phyloP scores from a whole-genome alignment of 352 stramenopile genomes.

The Bremia lactucae region DNA sequence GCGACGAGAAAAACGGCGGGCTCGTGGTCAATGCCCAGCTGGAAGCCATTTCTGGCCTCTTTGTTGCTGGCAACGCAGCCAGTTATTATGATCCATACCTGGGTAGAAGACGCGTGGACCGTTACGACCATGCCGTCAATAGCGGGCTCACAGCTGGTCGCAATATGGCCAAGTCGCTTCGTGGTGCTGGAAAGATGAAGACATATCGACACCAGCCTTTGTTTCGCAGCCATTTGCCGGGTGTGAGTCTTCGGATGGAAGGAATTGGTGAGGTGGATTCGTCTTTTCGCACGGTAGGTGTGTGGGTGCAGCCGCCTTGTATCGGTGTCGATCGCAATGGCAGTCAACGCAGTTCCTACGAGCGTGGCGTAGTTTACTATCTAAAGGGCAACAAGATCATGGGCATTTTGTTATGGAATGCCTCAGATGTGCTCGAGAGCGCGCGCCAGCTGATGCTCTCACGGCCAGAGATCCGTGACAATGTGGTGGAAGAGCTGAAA shows the following conservation, averaged over 20 bases:
- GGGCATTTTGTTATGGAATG: constrained; percentile 87
- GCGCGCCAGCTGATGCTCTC: constrained; percentile 75
- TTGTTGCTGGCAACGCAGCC: constrained; percentile 82
- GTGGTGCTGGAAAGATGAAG: constrained; percentile 46
- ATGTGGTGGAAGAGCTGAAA: constrained; percentile 65
- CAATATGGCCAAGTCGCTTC: constrained; percentile 74
- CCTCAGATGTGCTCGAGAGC: constrained; percentile 73
- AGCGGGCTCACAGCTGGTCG: constrained; percentile 77
- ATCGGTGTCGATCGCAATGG: constrained; percentile 1
- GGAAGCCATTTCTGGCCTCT: constrained; percentile 83
- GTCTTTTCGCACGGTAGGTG: constrained; percentile 56
- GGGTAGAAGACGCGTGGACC: constrained; percentile 77
- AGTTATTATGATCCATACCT: constrained; percentile 87
- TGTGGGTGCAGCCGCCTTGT: constrained; percentile 65
- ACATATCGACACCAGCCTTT: constrained; percentile 84
- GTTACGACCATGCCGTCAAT: constrained; percentile 90
- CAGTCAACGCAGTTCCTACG: constrained; percentile 23
- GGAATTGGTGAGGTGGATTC: constrained; percentile 81
- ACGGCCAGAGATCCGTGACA: constrained; percentile 58
- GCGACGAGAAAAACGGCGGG: constrained; percentile 79
- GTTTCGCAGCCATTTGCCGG: constrained; percentile 71
- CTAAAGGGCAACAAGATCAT: constrained; percentile 84
- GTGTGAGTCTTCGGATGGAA: constrained; percentile 70
- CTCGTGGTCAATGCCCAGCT: constrained; percentile 87
- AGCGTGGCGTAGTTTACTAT: constrained; percentile 87